Evolutionary conservation across 306 rosid species (phyloP).

Genomic region (Citrullus amarus): DNA sequence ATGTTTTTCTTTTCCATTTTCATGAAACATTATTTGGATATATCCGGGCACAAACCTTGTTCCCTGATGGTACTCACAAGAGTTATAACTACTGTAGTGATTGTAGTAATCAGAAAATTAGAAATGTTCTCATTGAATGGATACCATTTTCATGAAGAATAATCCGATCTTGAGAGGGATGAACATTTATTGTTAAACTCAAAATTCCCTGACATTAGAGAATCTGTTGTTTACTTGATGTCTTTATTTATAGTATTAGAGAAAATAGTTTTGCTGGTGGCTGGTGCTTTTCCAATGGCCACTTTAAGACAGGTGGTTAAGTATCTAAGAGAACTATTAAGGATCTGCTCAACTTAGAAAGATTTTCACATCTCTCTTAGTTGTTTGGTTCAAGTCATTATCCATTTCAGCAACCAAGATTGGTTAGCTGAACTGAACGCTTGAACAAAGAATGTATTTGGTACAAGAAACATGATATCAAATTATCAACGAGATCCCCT

Average conservation of each 20-base stretch:
- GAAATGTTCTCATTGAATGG: neutral
- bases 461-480: neutral
- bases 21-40: neutral
- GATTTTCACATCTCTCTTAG: neutral
- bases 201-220: neutral
- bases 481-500: neutral
- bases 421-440: neutral
- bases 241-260: neutral
- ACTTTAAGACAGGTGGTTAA: neutral
- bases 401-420: slow-evolving; percentile 1
- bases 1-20: neutral
- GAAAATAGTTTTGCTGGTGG: neutral
- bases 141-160: neutral
- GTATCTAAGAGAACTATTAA: neutral
- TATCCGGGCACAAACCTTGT: neutral
- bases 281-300: neutral
- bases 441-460: neutral
- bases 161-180: neutral
- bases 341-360: neutral
- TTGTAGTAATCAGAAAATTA: neutral
- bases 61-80: neutral
- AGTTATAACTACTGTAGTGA: neutral
- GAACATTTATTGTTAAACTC: neutral
- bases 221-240: neutral
- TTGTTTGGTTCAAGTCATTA: neutral